Percentiles rank a stretch among this genome's conserved stretches.
Evolutionary conservation across 768 basidiomycete species (phyloP).

Genomic region (Suillus hirtellus): DNA sequence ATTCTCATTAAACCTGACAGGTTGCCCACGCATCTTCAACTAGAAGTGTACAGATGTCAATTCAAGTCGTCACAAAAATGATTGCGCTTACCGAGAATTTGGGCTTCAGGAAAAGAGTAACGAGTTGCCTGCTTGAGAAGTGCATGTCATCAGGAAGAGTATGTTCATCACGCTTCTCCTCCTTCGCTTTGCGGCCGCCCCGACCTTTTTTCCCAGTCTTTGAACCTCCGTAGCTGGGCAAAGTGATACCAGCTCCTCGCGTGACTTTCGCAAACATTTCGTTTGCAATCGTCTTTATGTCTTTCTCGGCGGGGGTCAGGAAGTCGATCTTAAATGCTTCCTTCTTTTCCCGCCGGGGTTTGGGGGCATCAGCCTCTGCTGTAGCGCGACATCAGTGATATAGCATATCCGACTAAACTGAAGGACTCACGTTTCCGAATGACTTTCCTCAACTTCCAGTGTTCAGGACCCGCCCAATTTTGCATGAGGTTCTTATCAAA

Average conservation of each 20-base stretch:
- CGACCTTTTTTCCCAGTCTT: conserved; percentile 34
- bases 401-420: conserved; percentile 1
- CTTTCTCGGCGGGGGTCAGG: conserved; percentile 55
- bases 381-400: conserved; percentile 34
- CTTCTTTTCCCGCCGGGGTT: conserved; percentile 69
- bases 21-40: conserved; percentile 88
- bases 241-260: conserved; percentile 67
- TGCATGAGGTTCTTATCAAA: conserved; percentile 86
- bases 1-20: conserved; percentile 51
- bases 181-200: conserved; percentile 47
- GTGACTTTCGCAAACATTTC: conserved; percentile 78
- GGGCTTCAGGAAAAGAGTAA: conserved; percentile 94
- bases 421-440: conserved; percentile 66
- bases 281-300: conserved; percentile 59
- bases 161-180: conserved; percentile 72
- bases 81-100: conserved; percentile 79
- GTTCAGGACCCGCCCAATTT: conserved; percentile 99
- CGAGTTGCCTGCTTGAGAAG: conserved; percentile 86
- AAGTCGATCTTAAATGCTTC: conserved; percentile 86
- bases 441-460: conserved; percentile 92
- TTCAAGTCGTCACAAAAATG: conserved; percentile 1
- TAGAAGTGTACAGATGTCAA: conserved; percentile 33
- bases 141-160: conserved; percentile 96
- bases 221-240: conserved; percentile 51
- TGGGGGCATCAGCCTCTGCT: conserved; percentile 47